A percentile compares a stretch with the other conserved stretches of the same genome.
Evolutionary conservation across 2,329 filamentous ascomycete genomes (phyloP).

Genomic region (Colletotrichum higginsianum): DNA sequence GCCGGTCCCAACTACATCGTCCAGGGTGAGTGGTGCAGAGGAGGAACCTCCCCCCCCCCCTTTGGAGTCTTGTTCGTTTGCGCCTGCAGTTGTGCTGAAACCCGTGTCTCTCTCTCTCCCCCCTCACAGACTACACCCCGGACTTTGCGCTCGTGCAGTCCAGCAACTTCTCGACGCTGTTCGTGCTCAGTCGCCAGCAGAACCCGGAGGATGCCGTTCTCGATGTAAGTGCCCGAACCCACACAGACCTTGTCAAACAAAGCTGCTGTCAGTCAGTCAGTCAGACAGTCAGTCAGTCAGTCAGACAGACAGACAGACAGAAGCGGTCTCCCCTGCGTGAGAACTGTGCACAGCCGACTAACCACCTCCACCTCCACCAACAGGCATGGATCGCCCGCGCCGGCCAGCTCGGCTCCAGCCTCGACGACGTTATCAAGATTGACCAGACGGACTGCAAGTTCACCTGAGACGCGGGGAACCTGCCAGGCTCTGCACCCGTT

Average conservation of each 20-base stretch:
- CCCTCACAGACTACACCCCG: constrained; percentile 47
- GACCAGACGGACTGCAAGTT: constrained; percentile 47
- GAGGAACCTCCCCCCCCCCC: no score
- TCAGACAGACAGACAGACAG: no score
- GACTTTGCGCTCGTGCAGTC: constrained; percentile 52
- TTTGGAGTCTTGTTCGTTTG: no score
- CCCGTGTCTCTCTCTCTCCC: rapidly evolving
- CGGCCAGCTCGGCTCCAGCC: constrained; percentile 46
- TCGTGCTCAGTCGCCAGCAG: constrained; percentile 51
- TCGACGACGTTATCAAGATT: constrained; percentile 48
- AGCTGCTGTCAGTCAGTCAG: no score
- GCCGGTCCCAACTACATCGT: constrained; percentile 53
- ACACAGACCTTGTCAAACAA: neutral
- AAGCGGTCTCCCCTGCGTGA: no score
- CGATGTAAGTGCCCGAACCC: constrained; percentile 45
- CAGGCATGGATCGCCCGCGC: constrained; percentile 49
- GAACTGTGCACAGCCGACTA: neutral
- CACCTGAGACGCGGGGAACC: constrained; percentile 34
- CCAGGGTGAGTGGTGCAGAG: constrained; percentile 44
- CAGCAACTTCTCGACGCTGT: constrained; percentile 52
- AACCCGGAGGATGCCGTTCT: constrained; percentile 47
- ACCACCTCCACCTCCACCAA: neutral
- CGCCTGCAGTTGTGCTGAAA: neutral
- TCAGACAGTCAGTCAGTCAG: no score
- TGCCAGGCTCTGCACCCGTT: neutral